A percentile compares a stretch with the other conserved stretches of the same genome.
Conservation (phyloP, 129 eudicot genomes). For the Daucus carota region DNA sequence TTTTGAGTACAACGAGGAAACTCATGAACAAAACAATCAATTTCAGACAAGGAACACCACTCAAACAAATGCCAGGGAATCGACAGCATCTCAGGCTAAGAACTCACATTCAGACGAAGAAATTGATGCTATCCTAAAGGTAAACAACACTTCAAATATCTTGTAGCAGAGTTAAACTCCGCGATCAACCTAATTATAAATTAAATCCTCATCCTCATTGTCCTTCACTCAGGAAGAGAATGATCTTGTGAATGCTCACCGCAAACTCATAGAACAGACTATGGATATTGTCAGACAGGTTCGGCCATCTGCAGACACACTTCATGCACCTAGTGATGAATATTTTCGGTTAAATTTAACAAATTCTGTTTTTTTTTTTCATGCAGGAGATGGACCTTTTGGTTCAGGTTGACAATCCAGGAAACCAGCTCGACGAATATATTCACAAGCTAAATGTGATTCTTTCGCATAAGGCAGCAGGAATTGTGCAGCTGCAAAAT, state of each 20-base stretch:
- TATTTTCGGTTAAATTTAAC: neutral
- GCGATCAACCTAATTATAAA: neutral
- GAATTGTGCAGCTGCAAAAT: constrained; percentile 38
- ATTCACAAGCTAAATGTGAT: constrained; percentile 41
- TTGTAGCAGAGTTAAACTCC: neutral
- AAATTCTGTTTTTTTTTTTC: neutral
- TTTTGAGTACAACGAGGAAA: constrained; percentile 28
- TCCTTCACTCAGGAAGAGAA: constrained; percentile 52
- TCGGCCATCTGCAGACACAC: neutral
- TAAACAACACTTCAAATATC: constrained; percentile 4
- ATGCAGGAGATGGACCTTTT: constrained; percentile 63
- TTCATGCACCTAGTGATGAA: neutral
- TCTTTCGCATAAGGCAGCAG: constrained; percentile 54
- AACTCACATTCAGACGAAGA: constrained; percentile 24
- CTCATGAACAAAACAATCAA: constrained; percentile 16
- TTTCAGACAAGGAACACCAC: neutral
- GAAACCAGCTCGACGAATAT: constrained; percentile 58
- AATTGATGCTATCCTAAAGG: constrained; percentile 43
- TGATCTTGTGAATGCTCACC: constrained; percentile 53
- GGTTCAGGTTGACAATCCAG: constrained; percentile 61
- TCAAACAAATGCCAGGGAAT: constrained; percentile 18
- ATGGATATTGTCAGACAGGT: constrained; percentile 67
- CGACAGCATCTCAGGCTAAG: constrained; percentile 6
- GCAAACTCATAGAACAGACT: constrained; percentile 57
- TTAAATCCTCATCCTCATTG: neutral